Conservation (phyloP, 2,329 filamentous ascomycete genomes). For the Sphaerulina vaccinii region DNA sequence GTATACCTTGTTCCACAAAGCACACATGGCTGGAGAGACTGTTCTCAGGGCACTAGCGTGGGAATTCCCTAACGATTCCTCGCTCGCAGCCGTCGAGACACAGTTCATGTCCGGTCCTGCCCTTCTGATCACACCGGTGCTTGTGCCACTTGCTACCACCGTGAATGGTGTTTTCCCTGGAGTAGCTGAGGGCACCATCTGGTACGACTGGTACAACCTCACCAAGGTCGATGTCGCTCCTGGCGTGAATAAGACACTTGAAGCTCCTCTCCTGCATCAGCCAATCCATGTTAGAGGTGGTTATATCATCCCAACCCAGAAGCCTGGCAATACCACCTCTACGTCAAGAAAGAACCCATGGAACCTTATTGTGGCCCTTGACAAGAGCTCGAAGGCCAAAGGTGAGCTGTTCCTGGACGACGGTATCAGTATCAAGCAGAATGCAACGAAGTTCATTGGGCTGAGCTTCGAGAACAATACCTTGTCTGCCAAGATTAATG, state of each 20-base stretch:
- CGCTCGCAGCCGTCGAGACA: slow-evolving; percentile 61
- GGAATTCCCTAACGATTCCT: slow-evolving; percentile 69
- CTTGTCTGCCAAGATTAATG: slow-evolving; percentile 26
- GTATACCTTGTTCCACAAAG: slow-evolving; percentile 68
- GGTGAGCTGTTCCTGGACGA: slow-evolving; percentile 57
- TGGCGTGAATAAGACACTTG: slow-evolving; percentile 38
- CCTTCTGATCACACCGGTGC: slow-evolving; percentile 64
- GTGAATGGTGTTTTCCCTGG: slow-evolving; percentile 70
- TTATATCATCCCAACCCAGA: slow-evolving; percentile 29
- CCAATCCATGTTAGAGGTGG: slow-evolving; percentile 30
- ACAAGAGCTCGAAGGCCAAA: slow-evolving; percentile 4
- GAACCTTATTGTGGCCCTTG: slow-evolving; percentile 22
- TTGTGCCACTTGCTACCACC: slow-evolving; percentile 58
- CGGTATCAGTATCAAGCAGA: slow-evolving; percentile 61
- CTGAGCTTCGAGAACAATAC: slow-evolving; percentile 26
- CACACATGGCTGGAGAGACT: slow-evolving; percentile 62
- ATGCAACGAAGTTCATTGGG: slow-evolving; percentile 53
- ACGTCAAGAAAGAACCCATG: slow-evolving; percentile 22
- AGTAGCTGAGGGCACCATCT: slow-evolving; percentile 55
- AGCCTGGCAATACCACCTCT: slow-evolving; percentile 24
- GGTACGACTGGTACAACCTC: slow-evolving; percentile 75
- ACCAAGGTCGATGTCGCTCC: slow-evolving; percentile 51
- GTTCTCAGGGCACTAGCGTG: slow-evolving; percentile 69
- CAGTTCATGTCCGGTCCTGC: slow-evolving; percentile 68
- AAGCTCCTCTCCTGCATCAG: slow-evolving; percentile 30